Conservation (phyloP, 2,329 filamentous ascomycete genomes). For the Calonectria pseudoturangicola region DNA sequence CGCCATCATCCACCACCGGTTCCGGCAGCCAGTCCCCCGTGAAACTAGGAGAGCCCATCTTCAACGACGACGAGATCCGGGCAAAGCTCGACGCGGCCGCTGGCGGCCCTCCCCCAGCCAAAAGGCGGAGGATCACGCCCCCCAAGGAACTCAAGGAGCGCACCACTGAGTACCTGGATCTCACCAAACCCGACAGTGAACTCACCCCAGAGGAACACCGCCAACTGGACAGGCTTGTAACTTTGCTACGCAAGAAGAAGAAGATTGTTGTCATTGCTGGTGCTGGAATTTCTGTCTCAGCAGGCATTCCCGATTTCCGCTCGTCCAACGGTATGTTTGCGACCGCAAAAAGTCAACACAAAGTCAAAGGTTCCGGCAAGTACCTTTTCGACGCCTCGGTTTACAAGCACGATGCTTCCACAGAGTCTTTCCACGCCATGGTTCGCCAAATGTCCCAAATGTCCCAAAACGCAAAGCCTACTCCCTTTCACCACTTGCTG, state of each 20-base stretch:
- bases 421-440: constrained; percentile 96
- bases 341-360: constrained; percentile 88
- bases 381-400: constrained; percentile 98
- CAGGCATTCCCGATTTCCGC: constrained; percentile 97
- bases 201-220: constrained; percentile 64
- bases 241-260: constrained; percentile 88
- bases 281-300: constrained; percentile 96
- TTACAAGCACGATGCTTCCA: constrained; percentile 93
- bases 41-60: constrained; percentile 64
- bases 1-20: constrained; percentile 67
- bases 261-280: constrained; percentile 98
- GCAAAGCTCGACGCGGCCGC: constrained; percentile 48
- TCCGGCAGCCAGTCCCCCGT: constrained; percentile 72
- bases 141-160: constrained; percentile 77
- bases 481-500: constrained; percentile 93
- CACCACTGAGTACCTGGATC: constrained; percentile 87
- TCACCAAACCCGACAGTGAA: constrained; percentile 72
- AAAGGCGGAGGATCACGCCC: constrained; percentile 82
- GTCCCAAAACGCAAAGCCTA: constrained; percentile 86
- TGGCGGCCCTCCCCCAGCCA: constrained; percentile 81
- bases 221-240: constrained; percentile 82
- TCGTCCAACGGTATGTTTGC: constrained; percentile 93
- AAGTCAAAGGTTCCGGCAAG: constrained; percentile 92
- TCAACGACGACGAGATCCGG: constrained; percentile 57
- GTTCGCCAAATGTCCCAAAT: constrained; percentile 90